phyloP scores from a whole-genome alignment of 169 alveolate species.

The Miamiensis avidus region DNA sequence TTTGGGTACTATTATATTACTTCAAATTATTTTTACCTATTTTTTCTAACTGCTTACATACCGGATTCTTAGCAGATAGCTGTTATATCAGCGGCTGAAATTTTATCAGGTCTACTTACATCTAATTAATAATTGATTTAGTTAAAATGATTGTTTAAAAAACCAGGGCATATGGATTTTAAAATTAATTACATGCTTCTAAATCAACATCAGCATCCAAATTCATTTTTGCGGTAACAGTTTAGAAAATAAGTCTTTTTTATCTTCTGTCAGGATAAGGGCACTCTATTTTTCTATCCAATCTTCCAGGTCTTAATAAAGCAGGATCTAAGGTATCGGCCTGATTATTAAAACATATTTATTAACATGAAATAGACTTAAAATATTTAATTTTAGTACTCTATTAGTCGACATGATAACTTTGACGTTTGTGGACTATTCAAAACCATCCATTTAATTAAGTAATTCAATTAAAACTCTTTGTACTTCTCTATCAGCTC shows the following conservation, averaged over 20 bases:
- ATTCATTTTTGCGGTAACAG: constrained; percentile 98
- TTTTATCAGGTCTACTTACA: constrained; percentile 97
- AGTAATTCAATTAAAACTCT: constrained; percentile 96
- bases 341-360: background rate
- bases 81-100: constrained; percentile 98
- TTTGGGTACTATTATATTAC: background rate
- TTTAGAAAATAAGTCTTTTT: constrained; percentile 94
- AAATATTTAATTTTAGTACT: constrained; percentile 35
- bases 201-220: constrained; percentile 97
- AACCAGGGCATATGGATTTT: background rate
- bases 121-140: constrained; percentile 75
- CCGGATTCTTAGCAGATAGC: constrained; percentile 99
- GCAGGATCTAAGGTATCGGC: constrained; percentile 99
- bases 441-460: constrained; percentile 99
- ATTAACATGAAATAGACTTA: no score
- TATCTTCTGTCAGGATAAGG: constrained; percentile 99
- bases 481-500: constrained; percentile 99
- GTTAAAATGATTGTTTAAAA: background rate
- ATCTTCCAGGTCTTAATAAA: constrained; percentile 96
- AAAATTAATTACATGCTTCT: constrained; percentile 86
- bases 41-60: constrained; percentile 98
- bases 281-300: constrained; percentile 97
- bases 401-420: constrained; percentile 99
- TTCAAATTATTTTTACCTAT: constrained; percentile 77
- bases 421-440: constrained; percentile 95